Evolutionary conservation across 2,329 filamentous ascomycete species (phyloP).

Genomic region (Aspergillus aculeatus): DNA sequence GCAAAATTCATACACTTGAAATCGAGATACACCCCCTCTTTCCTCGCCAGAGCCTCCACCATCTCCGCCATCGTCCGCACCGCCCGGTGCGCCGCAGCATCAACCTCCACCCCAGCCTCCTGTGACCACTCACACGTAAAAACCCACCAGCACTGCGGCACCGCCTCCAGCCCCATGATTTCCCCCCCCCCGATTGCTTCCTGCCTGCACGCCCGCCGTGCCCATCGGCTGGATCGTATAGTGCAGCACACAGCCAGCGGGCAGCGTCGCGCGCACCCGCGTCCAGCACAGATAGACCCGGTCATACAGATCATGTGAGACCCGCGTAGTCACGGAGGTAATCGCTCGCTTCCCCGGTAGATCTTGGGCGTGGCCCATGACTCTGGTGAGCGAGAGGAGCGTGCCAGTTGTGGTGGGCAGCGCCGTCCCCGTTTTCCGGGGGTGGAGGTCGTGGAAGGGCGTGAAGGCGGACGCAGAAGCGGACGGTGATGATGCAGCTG

Average conservation of each 20-base stretch:
- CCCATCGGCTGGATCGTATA: slow-evolving; percentile 11
- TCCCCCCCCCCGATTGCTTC: slow-evolving; percentile 9
- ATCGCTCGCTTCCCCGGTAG: too few species aligned
- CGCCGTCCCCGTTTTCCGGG: neutral
- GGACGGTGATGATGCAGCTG: neutral
- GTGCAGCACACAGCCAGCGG: neutral
- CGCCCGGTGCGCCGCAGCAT: neutral
- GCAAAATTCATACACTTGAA: neutral
- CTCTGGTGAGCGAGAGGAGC: neutral
- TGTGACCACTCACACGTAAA: neutral
- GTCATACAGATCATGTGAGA: slow-evolving; percentile 10
- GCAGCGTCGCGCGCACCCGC: neutral
- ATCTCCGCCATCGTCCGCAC: neutral
- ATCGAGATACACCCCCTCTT: neutral
- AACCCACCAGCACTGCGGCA: neutral
- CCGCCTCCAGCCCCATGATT: slow-evolving; percentile 6
- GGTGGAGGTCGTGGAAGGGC: neutral
- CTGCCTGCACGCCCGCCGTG: slow-evolving; percentile 6
- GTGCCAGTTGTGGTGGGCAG: neutral
- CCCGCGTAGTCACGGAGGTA: slow-evolving; percentile 1
- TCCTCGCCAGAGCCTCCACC: neutral
- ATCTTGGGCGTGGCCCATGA: neutral
- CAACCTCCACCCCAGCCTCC: neutral
- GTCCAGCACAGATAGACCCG: neutral
- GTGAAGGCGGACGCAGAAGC: too few species aligned